phyloP scores from a whole-genome alignment of 2,329 filamentous ascomycete genomes.

The Thielaviopsis euricoi region DNA sequence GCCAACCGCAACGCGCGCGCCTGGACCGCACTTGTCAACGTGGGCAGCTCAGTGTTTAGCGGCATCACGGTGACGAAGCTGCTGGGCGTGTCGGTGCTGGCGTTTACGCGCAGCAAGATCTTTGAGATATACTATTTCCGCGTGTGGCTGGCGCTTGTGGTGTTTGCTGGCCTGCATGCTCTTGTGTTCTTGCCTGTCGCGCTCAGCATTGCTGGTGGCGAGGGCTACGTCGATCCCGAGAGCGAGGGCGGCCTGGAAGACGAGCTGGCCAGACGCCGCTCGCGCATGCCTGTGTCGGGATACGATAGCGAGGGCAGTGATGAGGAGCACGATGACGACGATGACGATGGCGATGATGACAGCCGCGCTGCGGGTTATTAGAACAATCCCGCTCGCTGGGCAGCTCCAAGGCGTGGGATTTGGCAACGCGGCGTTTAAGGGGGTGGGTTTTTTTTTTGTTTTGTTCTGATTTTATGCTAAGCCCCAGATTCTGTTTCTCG shows the following conservation, averaged over 20 bases:
- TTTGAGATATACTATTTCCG: conserved; percentile 99
- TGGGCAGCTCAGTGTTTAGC: conserved; percentile 85
- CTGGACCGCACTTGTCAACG: conserved; percentile 87
- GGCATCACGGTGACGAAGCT: conserved; percentile 95
- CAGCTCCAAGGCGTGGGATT: background rate
- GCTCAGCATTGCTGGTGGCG: conserved; percentile 69
- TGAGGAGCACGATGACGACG: background rate
- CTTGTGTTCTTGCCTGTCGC: conserved; percentile 83
- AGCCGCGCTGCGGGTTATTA: too few species aligned
- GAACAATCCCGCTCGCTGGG: background rate
- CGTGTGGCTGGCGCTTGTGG: conserved; percentile 81
- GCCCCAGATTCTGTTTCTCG: background rate
- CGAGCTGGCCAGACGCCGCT: conserved; percentile 65
- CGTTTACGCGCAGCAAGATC: conserved; percentile 93
- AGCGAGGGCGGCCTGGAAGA: conserved; percentile 78
- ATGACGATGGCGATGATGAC: conserved; percentile 5
- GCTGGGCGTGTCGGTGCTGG: conserved; percentile 76
- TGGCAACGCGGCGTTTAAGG: background rate
- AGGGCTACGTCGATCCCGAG: conserved; percentile 77
- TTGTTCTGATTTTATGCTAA: background rate
- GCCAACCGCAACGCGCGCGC: conserved; percentile 62
- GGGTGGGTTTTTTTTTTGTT: background rate
- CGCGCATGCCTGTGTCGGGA: conserved; percentile 60
- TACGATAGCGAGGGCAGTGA: conserved; percentile 44
- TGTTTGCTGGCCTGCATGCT: conserved; percentile 78